phyloP scores from a whole-genome alignment of 2,329 filamentous ascomycete species.

The Trichoderma semiorbis region DNA sequence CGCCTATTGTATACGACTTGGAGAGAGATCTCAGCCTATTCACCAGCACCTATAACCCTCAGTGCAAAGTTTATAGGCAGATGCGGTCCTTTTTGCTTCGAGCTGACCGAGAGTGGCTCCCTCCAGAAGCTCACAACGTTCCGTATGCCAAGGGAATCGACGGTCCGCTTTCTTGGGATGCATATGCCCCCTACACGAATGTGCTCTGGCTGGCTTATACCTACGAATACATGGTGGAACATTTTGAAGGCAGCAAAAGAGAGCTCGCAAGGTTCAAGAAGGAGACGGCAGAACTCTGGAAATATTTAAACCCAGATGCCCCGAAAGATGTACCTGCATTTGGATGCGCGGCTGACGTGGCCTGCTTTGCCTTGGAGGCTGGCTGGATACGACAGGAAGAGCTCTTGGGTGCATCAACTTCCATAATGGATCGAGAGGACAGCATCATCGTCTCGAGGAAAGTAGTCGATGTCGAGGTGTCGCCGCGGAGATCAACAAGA shows the following conservation, averaged over 20 bases:
- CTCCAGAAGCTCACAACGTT: slow-evolving; percentile 43
- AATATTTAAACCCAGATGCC: slow-evolving; percentile 51
- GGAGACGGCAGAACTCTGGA: slow-evolving; percentile 52
- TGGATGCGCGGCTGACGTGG: slow-evolving; percentile 53
- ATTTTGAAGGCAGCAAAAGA: slow-evolving; percentile 46
- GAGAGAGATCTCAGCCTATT: slow-evolving; percentile 60
- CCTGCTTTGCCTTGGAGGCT: slow-evolving; percentile 54
- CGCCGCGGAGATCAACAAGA: slow-evolving; percentile 27
- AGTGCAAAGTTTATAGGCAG: slow-evolving; percentile 60
- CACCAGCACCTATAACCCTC: slow-evolving; percentile 55
- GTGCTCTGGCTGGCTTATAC: slow-evolving; percentile 63
- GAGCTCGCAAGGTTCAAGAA: slow-evolving; percentile 46
- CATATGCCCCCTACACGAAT: slow-evolving; percentile 59
- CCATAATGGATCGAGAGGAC: slow-evolving; percentile 38
- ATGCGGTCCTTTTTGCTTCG: slow-evolving; percentile 57
- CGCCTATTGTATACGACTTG: slow-evolving; percentile 53
- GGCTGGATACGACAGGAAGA: slow-evolving; percentile 56
- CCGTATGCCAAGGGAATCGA: slow-evolving; percentile 46
- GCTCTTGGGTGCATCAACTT: slow-evolving; percentile 39
- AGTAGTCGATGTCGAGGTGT: slow-evolving; percentile 24
- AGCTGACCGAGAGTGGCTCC: slow-evolving; percentile 49
- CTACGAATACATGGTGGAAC: slow-evolving; percentile 49
- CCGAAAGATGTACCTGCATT: slow-evolving; percentile 48
- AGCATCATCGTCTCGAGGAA: slow-evolving; percentile 38
- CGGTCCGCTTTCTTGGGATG: slow-evolving; percentile 52